Evolutionary conservation across 1,284 basidiomycete species (phyloP), one percentile per base, ranked within the genome.

Genomic region (Macrocystidia cucumis): DNA sequence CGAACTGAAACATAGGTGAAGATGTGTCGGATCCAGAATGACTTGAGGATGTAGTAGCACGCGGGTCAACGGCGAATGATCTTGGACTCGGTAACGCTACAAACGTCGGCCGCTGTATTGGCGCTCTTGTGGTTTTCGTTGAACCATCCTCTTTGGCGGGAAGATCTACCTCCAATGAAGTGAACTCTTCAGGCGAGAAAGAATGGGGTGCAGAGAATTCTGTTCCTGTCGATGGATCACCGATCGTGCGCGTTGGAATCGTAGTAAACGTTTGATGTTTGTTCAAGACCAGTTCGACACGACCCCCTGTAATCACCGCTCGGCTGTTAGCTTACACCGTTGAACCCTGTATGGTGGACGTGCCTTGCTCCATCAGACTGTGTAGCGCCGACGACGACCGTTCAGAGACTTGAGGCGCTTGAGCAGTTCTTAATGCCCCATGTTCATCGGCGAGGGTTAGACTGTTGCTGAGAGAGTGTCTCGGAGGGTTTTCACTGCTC

Each of bases 301-400:
- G 59, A 2, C 78, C 78, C 17, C 73, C 78, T 81, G 37, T 27
- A 26, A 26, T 18, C 30, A 17, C 12, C 31, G 23, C 33, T 13
- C 29, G 11, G 17, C 12, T 30, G n/a, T n/a, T n/a, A n/a, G n/a
- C n/a, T n/a, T n/a, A 36, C 2, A 32, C 19, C 19, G 21, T 18
- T 21, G 20, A 37, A 28, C 22, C 26, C 21, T 23, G 39, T 20
- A 31, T 12, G 31, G 14, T 26, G 9, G 2, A 46, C 56, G 31
- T 43, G 72, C 78, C 78, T 60, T 83, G 78, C 37, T 84, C 77
- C 79, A 82, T 80, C 5, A 82, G 64, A 27, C 67, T 67, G 34
- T 78, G 74, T 58, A 82, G 59, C 1, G 70, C 78, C 21, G 74
- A 69, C 26, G 55, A 57, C 6, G 61, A 62, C 22, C 59, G 53